phyloP scores from a whole-genome alignment of 352 stramenopile species.

The Globisporangium paddicum region DNA sequence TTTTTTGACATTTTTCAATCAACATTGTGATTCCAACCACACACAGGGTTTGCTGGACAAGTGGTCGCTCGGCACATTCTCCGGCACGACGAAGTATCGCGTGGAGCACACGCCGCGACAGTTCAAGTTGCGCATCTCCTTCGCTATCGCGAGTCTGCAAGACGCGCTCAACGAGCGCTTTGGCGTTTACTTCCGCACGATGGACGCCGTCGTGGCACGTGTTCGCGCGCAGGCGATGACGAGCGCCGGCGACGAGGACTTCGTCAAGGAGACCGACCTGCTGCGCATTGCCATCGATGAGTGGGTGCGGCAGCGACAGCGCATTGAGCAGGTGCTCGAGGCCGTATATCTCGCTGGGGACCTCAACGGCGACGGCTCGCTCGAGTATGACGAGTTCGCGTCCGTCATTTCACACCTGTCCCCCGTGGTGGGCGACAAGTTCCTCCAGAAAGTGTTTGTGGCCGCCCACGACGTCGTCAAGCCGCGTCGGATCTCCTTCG shows the following conservation, averaged over 20 bases:
- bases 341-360: conserved; percentile 68
- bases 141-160: conserved; percentile 44
- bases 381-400: conserved; percentile 75
- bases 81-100: conserved; percentile 43
- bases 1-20: neutral
- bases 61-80: conserved; percentile 60
- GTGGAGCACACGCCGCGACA: conserved; percentile 43
- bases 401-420: conserved; percentile 54
- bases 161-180: conserved; percentile 59
- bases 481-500: conserved; percentile 54
- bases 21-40: neutral
- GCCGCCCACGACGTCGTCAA: conserved; percentile 58
- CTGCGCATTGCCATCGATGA: conserved; percentile 60
- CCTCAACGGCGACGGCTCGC: conserved; percentile 55
- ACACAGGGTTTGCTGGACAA: conserved; percentile 44
- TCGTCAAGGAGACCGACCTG: conserved; percentile 57
- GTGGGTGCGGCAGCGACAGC: conserved; percentile 36
- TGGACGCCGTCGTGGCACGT: conserved; percentile 33
- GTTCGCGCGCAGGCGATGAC: conserved; percentile 32
- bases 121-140: conserved; percentile 57
- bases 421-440: conserved; percentile 44
- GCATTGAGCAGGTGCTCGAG: conserved; percentile 65
- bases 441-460: conserved; percentile 55
- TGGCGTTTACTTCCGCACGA: conserved; percentile 53
- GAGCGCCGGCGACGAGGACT: conserved; percentile 37